Base-by-base conservation (phyloP, 1,284 basidiomycete species). In the Rhodotorula mucilaginosa region DNA sequence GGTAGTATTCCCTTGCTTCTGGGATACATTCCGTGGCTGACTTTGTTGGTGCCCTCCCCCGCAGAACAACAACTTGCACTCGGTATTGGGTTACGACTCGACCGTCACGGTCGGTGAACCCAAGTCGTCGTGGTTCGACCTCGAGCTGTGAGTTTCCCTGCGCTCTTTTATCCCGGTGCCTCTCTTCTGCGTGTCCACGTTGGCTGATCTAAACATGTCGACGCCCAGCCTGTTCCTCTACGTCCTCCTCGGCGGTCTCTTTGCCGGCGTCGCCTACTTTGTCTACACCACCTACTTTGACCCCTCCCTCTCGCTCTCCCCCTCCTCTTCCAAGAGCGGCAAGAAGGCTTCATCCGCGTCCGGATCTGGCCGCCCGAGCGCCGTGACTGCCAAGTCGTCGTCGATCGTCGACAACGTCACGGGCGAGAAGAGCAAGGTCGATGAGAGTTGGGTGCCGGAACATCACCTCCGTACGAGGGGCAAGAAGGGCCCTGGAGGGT, bases 361-460 rank as follows among this genome's bases (percentile, higher is more conserved):
- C 48, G 48, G 18, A 49, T n/a, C n/a, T n/a, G 48, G 48, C 15
- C 54, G 69, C 46, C 65, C 67, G 15, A 47, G 47, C 7, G 58
- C 67, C 44, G 61, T 64, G 21, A 66, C 63, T 15, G 72, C 67
- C 23, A 69, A 67, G 10, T 61, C 57, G 47, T 18, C 49, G 47
- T 34, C 64, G 31, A 68, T 74, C 26, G 72, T 71, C 58, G 61
- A 66, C 31, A 60, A 52, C 49, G 19, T n/a, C 23, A 49, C 26
- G 18, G 69, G 70, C 29, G 67, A 63, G 18, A 64, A 62, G 21
- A 57, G 72, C n/a, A 56, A 51, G 2, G 46, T 68, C 26, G 75
- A 74, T 21, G 68, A 69, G 56, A 63, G 70, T 19, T 78, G 75
- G 75, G 75, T 78, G 56, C 77, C 77, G 26, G 67, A 70, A 26